Evolutionary conservation across 2,329 filamentous ascomycete genomes (phyloP).

Genomic region (Chrysosporium queenslandicum): DNA sequence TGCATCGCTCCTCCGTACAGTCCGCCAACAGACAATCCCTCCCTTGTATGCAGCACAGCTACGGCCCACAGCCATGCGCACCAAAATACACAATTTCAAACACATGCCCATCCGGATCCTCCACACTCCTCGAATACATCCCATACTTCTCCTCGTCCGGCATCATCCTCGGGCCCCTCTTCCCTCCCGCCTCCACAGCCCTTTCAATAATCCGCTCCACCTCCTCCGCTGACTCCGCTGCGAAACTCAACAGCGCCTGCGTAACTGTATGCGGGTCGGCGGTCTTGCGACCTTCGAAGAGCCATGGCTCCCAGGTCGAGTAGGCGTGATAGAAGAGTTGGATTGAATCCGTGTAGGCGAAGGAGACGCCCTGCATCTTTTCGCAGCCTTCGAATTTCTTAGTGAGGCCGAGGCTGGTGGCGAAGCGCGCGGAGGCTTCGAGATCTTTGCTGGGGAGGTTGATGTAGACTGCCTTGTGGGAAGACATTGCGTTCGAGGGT

Average conservation of each 20-base stretch:
- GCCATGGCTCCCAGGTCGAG: constrained; percentile 6
- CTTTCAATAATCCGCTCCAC: constrained; percentile 10
- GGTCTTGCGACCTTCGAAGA: constrained; percentile 7
- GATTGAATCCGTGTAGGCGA: constrained; percentile 7
- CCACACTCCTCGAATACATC: constrained; percentile 10
- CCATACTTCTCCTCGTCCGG: constrained; percentile 8
- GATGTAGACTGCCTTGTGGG: constrained; percentile 3
- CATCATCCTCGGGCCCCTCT: constrained; percentile 9
- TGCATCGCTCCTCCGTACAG: too few species aligned
- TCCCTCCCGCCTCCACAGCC: constrained; percentile 13
- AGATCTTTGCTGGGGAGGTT: constrained; percentile 11
- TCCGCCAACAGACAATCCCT: too few species aligned
- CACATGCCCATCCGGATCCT: constrained; percentile 14
- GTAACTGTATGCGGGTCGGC: constrained; percentile 1
- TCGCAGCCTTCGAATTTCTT: neutral
- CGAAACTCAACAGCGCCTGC: constrained; percentile 8
- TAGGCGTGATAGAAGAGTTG: constrained; percentile 10
- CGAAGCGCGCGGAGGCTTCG: constrained; percentile 12
- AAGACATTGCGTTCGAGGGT: neutral
- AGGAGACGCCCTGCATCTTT: neutral
- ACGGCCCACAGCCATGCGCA: neutral
- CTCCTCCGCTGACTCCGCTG: constrained; percentile 7
- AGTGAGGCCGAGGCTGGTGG: constrained; percentile 7
- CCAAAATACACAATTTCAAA: constrained; percentile 10
- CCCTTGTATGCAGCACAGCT: neutral